phyloP scores from a whole-genome alignment of 306 rosid species.

The Cyamopsis tetragonoloba region DNA sequence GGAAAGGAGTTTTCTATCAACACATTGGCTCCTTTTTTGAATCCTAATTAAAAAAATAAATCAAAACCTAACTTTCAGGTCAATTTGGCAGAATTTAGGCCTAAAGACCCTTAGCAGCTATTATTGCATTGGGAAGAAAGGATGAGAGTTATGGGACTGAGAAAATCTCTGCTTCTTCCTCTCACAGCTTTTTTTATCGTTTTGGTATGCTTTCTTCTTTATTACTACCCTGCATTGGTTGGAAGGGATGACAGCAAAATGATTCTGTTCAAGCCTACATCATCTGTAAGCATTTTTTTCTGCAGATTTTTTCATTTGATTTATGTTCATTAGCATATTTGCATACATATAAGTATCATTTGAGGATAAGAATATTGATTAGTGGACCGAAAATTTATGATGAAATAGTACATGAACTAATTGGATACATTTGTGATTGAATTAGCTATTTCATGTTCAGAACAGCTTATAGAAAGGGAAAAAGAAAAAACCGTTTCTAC shows the following conservation, averaged over 20 bases:
- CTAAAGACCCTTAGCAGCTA: not conserved
- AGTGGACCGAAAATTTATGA: not conserved
- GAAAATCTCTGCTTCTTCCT: not conserved
- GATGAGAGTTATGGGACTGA: conserved; percentile 20
- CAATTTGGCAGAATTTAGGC: not conserved
- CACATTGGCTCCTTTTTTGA: not conserved
- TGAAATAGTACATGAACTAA: not conserved
- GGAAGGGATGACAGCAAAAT: not conserved
- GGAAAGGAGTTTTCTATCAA: not conserved
- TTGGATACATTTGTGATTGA: not conserved
- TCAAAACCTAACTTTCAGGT: not conserved
- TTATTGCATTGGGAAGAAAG: not conserved
- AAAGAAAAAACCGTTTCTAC: too few species aligned
- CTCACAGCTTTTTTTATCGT: conserved; percentile 24
- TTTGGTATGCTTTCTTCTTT: conserved; percentile 17
- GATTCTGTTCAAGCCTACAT: not conserved
- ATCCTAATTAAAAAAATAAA: not conserved
- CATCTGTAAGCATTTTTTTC: conserved; percentile 14
- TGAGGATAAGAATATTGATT: not conserved
- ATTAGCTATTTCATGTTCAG: not conserved
- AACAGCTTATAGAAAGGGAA: too few species aligned
- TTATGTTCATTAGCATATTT: not conserved
- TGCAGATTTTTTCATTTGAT: not conserved
- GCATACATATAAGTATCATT: not conserved
- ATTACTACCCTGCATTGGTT: not conserved